Percentiles rank a stretch among this genome's conserved stretches.
These are phyloP conservation scores for Pisolithus albus DNA, from an alignment of 768 basidiomycete species.

Conservation along the genomic window DNA sequence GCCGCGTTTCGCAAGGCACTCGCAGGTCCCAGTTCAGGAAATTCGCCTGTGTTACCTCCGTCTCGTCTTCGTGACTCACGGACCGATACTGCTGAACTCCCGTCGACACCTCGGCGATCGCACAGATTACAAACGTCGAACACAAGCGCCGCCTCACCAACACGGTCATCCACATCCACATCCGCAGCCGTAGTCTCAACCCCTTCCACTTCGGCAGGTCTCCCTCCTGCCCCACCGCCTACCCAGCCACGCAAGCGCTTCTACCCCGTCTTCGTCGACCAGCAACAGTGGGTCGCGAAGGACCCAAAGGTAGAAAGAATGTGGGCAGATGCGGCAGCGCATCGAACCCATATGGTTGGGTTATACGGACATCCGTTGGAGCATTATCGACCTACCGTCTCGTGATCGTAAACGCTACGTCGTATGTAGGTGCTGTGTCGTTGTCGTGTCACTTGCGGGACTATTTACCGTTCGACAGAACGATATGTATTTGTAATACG, in stretches of 20 bases:
- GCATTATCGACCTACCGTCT: too few species aligned
- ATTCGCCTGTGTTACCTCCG: too few species aligned
- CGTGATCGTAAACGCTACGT: too few species aligned
- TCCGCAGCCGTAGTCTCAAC: not conserved
- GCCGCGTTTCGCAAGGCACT: constrained; percentile 18
- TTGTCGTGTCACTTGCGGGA: too few species aligned
- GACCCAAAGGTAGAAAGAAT: constrained; percentile 33
- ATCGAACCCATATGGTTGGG: constrained; percentile 10
- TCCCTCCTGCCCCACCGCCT: not conserved
- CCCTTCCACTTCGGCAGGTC: not conserved
- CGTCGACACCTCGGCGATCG: constrained; percentile 21
- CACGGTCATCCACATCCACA: not conserved
- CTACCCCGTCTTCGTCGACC: constrained; percentile 43
- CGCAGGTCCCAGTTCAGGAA: not conserved
- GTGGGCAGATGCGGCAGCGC: constrained; percentile 16
- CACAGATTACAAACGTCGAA: constrained; percentile 7
- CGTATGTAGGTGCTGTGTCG: too few species aligned
- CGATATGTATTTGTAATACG: too few species aligned
- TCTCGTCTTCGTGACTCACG: not conserved
- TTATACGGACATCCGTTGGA: constrained; percentile 13
- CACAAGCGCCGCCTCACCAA: not conserved
- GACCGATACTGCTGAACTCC: not conserved
- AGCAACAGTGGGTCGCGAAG: constrained; percentile 39
- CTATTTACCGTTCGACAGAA: too few species aligned
- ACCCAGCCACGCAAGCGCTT: constrained; percentile 32